Base-by-base conservation (phyloP, 78 protist genomes). In the Dictyostelium purpureum region DNA sequence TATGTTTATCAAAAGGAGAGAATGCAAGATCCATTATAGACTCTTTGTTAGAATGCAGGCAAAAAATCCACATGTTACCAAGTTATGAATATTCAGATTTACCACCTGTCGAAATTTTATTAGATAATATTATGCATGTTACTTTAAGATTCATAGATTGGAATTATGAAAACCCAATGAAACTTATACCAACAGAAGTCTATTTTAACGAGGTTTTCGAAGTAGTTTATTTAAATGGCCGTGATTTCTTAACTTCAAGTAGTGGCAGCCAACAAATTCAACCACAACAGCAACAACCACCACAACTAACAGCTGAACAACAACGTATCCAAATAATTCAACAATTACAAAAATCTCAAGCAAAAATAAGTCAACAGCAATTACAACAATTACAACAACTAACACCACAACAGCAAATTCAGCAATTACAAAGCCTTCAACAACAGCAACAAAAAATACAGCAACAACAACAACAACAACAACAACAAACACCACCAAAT, bases 141-240 rank as follows among this genome's bases (percentile, higher is more conserved):
- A 69, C 77, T 43, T 1, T 83, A 11, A 74, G 90, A 33, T 83
- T 83, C 38, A 56, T 83, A 35, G 90, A 83, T 56, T 83, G 90
- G 90, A 47, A 69, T 56, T 40, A 19, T 10, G 77, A 54, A 1
- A 31, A 63, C 18, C 52, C 70, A 5, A 24, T 12, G 9, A 51
- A 83, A 43, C 24, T 83, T 12, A 21, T 83, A n/a, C 57, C 75
- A 67, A 83, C 80, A 3, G 90, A 83, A 56, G 90, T 83, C 7
- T 83, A 56, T 57, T 71, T 83, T 42, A 83, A 83, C 31, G 90
- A 83, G 57, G 16, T 83, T 28, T 83, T 83, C 56, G 90, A 83
- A 57, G 35, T 31, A 10, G 14, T 83, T 11, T 83, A 71, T 71
- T 71, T 83, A 52, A 83, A 71, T 71, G 90, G 90, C 57, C 35